Percentiles rank a stretch among this genome's conserved stretches.
Conservation (phyloP, 768 basidiomycete genomes). For the Kwoniella sp. region DNA sequence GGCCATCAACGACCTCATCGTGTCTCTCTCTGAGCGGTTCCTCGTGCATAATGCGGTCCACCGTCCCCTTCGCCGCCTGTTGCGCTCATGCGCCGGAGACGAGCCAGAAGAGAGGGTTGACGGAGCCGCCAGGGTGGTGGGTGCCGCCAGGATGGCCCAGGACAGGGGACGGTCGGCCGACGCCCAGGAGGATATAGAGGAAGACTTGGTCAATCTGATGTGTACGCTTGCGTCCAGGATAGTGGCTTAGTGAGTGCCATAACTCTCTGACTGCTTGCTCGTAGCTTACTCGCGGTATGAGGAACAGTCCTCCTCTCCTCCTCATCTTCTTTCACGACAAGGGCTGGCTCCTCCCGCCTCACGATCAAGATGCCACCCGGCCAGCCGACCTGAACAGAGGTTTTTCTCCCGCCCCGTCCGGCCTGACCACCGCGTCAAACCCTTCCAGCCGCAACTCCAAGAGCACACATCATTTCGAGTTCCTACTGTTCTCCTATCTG, state of each 20-base stretch:
- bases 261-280: too few species aligned
- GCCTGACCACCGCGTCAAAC: constrained; percentile 58
- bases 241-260: constrained; percentile 55
- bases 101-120: constrained; percentile 83
- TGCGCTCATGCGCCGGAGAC: constrained; percentile 85
- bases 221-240: constrained; percentile 91
- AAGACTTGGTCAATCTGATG: constrained; percentile 70
- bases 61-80: constrained; percentile 74
- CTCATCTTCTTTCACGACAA: constrained; percentile 98
- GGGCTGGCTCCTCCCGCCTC: constrained; percentile 56
- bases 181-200: constrained; percentile 52
- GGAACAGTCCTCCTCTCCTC: constrained; percentile 59
- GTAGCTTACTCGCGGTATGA: background rate
- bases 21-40: constrained; percentile 87
- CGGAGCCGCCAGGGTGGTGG: constrained; percentile 66
- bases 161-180: constrained; percentile 7
- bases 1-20: constrained; percentile 83
- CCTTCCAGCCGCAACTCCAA: constrained; percentile 47
- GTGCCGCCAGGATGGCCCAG: constrained; percentile 60
- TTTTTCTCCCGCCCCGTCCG: constrained; percentile 62
- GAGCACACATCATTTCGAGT: constrained; percentile 72
- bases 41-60: constrained; percentile 87
- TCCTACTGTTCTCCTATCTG: constrained; percentile 90
- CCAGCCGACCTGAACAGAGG: constrained; percentile 20
- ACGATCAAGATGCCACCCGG: constrained; percentile 5